A percentile compares a stretch with the other conserved stretches of the same genome.
These are phyloP conservation scores for Boletus calvinii DNA, from an alignment of 1,284 basidiomycete species.

Conservation along the genomic window DNA sequence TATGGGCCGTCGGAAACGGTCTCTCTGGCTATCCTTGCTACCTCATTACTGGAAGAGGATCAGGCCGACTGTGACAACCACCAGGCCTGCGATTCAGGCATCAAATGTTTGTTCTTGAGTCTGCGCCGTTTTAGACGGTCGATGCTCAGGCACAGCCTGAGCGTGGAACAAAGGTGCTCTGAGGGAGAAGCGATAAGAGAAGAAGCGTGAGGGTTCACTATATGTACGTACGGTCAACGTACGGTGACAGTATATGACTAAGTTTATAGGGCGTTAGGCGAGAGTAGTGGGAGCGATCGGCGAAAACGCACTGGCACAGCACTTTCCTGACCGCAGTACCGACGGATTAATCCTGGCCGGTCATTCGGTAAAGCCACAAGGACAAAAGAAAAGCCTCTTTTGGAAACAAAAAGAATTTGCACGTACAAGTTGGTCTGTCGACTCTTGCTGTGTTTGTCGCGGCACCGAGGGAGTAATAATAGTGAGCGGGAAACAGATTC, in stretches of 20 bases:
- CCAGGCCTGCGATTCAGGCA: neutral
- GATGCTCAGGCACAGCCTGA: neutral
- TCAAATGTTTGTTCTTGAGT: neutral
- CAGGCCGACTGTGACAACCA: neutral
- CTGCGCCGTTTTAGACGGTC: neutral
- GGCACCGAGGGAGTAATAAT: neutral
- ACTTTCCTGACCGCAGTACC: neutral
- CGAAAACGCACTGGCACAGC: neutral
- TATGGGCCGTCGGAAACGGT: neutral
- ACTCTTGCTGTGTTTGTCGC: neutral
- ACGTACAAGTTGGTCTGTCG: neutral
- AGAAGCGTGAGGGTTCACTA: neutral
- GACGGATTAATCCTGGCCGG: neutral
- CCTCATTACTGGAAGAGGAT: neutral
- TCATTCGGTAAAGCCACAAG: neutral
- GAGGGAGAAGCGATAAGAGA: neutral
- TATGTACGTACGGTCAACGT: conserved; percentile 3
- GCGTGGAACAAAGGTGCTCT: neutral
- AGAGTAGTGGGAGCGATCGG: neutral
- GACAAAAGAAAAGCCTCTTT: neutral
- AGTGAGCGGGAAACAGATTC: neutral
- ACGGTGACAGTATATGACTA: neutral
- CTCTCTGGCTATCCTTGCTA: neutral
- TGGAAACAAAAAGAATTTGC: neutral
- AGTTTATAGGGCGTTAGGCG: conserved; percentile 4